phyloP scores from a whole-genome alignment of 1,284 basidiomycete species.

The Pseudozyma pruni region DNA sequence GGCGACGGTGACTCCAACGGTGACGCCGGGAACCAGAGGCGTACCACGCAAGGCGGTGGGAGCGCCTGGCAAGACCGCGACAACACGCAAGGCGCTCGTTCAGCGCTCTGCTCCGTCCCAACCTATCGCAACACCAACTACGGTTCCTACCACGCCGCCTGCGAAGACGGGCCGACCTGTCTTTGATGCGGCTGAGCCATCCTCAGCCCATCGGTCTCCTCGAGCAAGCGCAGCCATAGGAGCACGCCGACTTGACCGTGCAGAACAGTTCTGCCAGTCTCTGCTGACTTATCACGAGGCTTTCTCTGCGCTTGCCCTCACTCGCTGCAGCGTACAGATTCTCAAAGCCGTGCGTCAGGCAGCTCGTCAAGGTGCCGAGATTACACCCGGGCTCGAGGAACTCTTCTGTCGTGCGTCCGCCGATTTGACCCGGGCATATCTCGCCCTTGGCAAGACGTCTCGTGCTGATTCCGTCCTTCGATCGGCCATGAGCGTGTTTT shows the following conservation, averaged over 20 bases:
- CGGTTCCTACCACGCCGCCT: conserved; percentile 21
- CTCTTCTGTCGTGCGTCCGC: conserved; percentile 38
- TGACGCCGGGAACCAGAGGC: conserved; percentile 11
- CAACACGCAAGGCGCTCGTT: conserved; percentile 15
- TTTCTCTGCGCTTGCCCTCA: conserved; percentile 39
- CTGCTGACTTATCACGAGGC: conserved; percentile 39
- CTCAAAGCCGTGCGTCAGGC: conserved; percentile 41
- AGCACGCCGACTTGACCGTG: conserved; percentile 16
- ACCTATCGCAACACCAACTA: conserved; percentile 7
- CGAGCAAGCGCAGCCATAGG: background rate
- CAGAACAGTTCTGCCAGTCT: conserved; percentile 34
- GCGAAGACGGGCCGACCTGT: conserved; percentile 21
- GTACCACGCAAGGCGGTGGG: conserved; percentile 12
- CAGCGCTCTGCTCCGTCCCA: conserved; percentile 32
- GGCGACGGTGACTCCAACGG: background rate
- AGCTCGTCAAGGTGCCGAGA: conserved; percentile 12
- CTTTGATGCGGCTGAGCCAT: conserved; percentile 5
- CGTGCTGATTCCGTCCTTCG: conserved; percentile 34
- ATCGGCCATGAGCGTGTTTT: conserved; percentile 10
- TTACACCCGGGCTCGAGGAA: conserved; percentile 15
- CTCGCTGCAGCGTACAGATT: conserved; percentile 41
- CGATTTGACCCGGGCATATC: conserved; percentile 25
- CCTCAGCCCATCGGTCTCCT: background rate
- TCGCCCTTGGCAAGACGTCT: conserved; percentile 32
- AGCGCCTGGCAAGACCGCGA: conserved; percentile 4